Conservation (phyloP, 495 filamentous ascomycete species). For the Aspergillus homomorphus region DNA sequence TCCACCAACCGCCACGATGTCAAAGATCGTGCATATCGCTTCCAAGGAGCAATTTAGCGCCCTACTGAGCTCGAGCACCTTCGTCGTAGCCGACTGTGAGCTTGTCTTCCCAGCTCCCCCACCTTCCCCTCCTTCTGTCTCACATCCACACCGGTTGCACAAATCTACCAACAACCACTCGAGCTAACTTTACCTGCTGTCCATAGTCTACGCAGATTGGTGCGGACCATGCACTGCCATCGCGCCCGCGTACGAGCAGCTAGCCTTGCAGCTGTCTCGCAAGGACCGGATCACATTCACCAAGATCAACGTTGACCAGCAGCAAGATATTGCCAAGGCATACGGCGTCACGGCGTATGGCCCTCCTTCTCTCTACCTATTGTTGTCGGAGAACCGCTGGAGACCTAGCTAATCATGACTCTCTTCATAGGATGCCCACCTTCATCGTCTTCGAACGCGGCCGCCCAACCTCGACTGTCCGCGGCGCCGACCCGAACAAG, state of each 20-base stretch:
- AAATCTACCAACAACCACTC: conserved; percentile 9
- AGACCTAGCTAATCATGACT: background rate
- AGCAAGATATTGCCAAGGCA: conserved; percentile 66
- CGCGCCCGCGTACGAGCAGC: conserved; percentile 77
- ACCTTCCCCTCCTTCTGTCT: conserved; percentile 12
- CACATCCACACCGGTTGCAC: conserved; percentile 10
- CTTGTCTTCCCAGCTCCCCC: conserved; percentile 20
- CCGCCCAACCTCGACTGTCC: conserved; percentile 61
- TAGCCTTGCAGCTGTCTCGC: conserved; percentile 67
- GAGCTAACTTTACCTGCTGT: conserved; percentile 21
- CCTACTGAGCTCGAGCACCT: conserved; percentile 61
- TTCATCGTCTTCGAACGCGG: conserved; percentile 87
- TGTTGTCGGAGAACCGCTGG: background rate
- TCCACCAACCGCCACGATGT: conserved; percentile 46
- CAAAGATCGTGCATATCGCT: conserved; percentile 64
- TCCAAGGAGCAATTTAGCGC: conserved; percentile 68
- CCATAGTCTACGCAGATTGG: conserved; percentile 81
- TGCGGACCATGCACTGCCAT: conserved; percentile 82
- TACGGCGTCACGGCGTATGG: conserved; percentile 73
- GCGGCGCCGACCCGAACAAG: conserved; percentile 67
- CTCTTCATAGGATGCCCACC: conserved; percentile 60
- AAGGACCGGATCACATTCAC: conserved; percentile 75
- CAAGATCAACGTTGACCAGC: conserved; percentile 79
- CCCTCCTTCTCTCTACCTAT: background rate
- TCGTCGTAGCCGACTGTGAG: conserved; percentile 88